Evolutionary conservation across 257 asterid genomes (phyloP), one percentile per base, ranked within the genome.

Genomic region (Jacaranda mimosifolia): DNA sequence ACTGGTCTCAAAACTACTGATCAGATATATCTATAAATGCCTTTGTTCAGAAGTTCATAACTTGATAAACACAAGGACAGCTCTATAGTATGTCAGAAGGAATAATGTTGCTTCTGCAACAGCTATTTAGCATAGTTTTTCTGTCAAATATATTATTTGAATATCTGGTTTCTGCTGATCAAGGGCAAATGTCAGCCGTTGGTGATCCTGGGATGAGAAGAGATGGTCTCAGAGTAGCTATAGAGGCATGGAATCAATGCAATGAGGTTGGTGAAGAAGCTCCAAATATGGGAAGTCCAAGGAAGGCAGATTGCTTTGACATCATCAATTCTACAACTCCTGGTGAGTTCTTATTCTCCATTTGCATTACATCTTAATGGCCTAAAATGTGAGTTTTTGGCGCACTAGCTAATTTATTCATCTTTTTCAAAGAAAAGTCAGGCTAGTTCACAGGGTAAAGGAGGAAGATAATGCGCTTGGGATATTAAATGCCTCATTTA

Each of bases 191-290:
- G 21, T 86, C 92, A 1, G 95, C 86, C 0, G 74, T 88, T 6
- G 95, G 95, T 0, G 95, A 90, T 82, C 87, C 95, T 32, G 93
- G 93, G n/a, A 90, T 86, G 93, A 85, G 43, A 75, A 63, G 91
- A 59, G 96, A 88, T 36, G 87, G 83, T 5, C 58, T 90, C 5
- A 88, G 95, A 73, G 68, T 90, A 39, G 90, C 91, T 8, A 88
- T 90, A 62, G 92, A 88, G 85, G 81, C 92, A 9, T 90, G 91
- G 91, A 90, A 88, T 75, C 95, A 90, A 19, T 90, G 92, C 77
- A 88, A 88, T 79, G 92, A 86, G 63, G 91, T 86, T 73, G 87
- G 85, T 68, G 85, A 88, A 70, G 91, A 90, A 81, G 83, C 82
- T 52, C 90, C 87, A 1, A 53, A 83, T 21, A 85, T 87, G 95